Conservation (phyloP, 805 yeast species). For the Kuraishia cidri region DNA sequence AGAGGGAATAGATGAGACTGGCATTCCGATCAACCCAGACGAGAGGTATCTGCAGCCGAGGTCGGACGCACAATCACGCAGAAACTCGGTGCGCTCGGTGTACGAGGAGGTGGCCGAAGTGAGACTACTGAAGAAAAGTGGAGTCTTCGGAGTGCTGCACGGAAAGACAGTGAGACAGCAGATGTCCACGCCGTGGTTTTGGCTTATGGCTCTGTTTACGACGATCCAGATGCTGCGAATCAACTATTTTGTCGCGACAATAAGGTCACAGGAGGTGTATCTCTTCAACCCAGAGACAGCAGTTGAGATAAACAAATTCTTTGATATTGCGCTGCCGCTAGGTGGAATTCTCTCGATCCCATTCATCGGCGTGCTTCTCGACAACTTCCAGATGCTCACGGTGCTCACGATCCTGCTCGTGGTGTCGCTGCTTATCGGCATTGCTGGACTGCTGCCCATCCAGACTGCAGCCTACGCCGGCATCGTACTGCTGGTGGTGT, state of each 20-base stretch:
- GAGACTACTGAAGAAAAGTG: constrained; percentile 39
- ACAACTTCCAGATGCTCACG: constrained; percentile 56
- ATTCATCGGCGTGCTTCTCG: constrained; percentile 72
- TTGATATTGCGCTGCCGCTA: constrained; percentile 79
- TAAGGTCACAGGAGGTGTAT: constrained; percentile 73
- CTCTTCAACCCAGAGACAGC: constrained; percentile 52
- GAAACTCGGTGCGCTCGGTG: constrained; percentile 44
- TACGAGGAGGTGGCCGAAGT: constrained; percentile 60
- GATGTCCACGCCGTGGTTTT: constrained; percentile 61
- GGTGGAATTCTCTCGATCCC: constrained; percentile 89
- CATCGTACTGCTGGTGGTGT: constrained; percentile 63
- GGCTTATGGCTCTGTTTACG: constrained; percentile 69
- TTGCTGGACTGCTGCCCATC: constrained; percentile 53
- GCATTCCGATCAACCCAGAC: constrained; percentile 43
- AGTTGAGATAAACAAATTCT: constrained; percentile 53
- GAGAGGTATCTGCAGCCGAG: constrained; percentile 9
- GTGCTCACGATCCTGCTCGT: constrained; percentile 42
- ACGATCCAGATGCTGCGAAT: constrained; percentile 86
- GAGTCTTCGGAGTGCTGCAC: constrained; percentile 75
- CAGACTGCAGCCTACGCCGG: constrained; percentile 53
- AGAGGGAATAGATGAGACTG: constrained; percentile 68
- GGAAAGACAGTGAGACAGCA: constrained; percentile 33
- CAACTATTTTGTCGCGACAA: constrained; percentile 88
- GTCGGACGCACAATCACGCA: constrained; percentile 22
- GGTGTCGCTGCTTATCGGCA: constrained; percentile 57